Base-by-base conservation (phyloP, 306 rosid genomes). In the Quercus glauca region DNA sequence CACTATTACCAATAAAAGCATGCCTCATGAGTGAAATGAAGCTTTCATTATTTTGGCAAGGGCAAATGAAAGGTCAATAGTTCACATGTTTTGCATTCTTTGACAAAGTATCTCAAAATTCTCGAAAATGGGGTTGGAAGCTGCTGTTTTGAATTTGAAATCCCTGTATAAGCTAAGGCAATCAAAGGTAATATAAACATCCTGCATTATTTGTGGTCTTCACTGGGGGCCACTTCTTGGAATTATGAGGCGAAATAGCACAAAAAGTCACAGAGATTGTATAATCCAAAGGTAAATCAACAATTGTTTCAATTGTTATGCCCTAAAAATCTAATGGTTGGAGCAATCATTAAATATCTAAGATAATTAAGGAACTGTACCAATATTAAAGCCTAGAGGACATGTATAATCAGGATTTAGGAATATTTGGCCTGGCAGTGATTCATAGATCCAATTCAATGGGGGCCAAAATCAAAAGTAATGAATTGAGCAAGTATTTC, bases 151-250 rank as follows among this genome's bases (percentile, higher is more conserved):
- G 19, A 29, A 14, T 33, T 33, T 20, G 19, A 10, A 21, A 15
- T 7, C 23, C 35, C 53, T 56, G 52, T 70, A 29, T 19, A 76
- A 56, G 65, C 49, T 51, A 63, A 73, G 69, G 74, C 59, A 73
- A 23, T 7, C 67, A 53, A 0, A 8, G 28, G n/a, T 64, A 3
- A 58, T 58, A n/a, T 10, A 17, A 12, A 10, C 53, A 49, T 49
- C 53, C 53, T 11, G 15, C 53, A 12, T 49, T 3, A 49, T 12
- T 49, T 49, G 11, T 12, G 53, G 53, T 49, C 53, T 10, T 49
- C 4, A 10, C 17, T 49, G 53, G 53, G 53, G 53, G 53, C 53
- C 53, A 49, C 53, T 49, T 49, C 53, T 49, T 49, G 53, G 53
- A 49, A 49, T 49, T 49, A 49, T 49, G 53, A 49, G 53, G 17